Evolutionary conservation across 257 asterid genomes (phyloP).

Genomic region (Buddleja alternifolia): DNA sequence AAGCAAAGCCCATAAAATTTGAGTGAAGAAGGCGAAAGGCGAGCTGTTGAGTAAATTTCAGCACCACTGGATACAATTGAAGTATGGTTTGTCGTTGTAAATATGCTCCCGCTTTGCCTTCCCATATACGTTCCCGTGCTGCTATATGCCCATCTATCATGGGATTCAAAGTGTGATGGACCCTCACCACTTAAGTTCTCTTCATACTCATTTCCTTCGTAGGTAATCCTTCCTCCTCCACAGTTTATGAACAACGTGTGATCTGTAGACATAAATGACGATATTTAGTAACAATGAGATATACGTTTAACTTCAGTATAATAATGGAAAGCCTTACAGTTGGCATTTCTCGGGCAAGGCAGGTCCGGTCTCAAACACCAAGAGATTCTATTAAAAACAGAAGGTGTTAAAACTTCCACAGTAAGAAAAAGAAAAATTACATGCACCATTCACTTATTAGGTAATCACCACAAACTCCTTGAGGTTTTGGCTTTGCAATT

Average conservation of each 20-base stretch:
- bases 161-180: conserved; percentile 48
- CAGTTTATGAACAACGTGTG: conserved; percentile 75
- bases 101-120: not conserved
- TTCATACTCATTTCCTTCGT: conserved; percentile 61
- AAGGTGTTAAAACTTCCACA: conserved; percentile 27
- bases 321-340: conserved; percentile 42
- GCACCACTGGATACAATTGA: conserved; percentile 34
- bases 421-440: not conserved
- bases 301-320: not conserved
- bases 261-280: conserved; percentile 45
- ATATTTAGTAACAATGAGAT: conserved; percentile 1
- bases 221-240: conserved; percentile 57
- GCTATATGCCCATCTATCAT: conserved; percentile 78
- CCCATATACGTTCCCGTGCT: conserved; percentile 65
- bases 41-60: conserved; percentile 70
- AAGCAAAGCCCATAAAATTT: conserved; percentile 79
- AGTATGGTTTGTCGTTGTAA: conserved; percentile 33
- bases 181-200: conserved; percentile 56
- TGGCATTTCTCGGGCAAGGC: conserved; percentile 54
- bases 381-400: conserved; percentile 33
- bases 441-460: too few species aligned
- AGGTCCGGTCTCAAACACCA: conserved; percentile 83
- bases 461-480: too few species aligned
- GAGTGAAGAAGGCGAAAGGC: conserved; percentile 76
- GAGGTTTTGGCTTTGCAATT: too few species aligned